phyloP scores from a whole-genome alignment of 495 filamentous ascomycete species.

The Penicillium desertorum region DNA sequence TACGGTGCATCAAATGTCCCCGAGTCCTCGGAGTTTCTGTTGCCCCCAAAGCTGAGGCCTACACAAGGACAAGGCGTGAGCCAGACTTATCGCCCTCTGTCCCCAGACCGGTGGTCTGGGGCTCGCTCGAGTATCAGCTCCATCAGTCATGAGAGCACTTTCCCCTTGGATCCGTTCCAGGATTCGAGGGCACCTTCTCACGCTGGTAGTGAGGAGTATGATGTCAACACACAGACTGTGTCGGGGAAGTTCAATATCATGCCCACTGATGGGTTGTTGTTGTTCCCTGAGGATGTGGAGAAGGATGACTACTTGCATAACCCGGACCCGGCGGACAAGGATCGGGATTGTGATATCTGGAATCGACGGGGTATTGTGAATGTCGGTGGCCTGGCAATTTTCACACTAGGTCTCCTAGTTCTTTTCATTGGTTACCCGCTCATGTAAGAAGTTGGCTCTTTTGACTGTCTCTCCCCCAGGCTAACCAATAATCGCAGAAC shows the following conservation, averaged over 20 bases:
- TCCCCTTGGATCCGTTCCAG: slow-evolving; percentile 41
- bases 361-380: slow-evolving; percentile 66
- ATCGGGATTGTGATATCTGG: slow-evolving; percentile 67
- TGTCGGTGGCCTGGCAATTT: slow-evolving; percentile 60
- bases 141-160: slow-evolving; percentile 53
- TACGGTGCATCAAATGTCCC: slow-evolving; percentile 37
- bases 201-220: slow-evolving; percentile 62
- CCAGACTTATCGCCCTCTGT: neutral
- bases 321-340: slow-evolving; percentile 64
- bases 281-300: slow-evolving; percentile 76
- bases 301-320: slow-evolving; percentile 78
- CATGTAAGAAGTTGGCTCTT: slow-evolving; percentile 51
- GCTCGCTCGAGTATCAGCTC: slow-evolving; percentile 32
- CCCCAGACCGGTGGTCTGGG: slow-evolving; percentile 12
- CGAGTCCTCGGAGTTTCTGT: slow-evolving; percentile 60
- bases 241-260: slow-evolving; percentile 77
- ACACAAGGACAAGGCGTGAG: slow-evolving; percentile 7
- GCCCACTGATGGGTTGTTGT: slow-evolving; percentile 65
- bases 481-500: slow-evolving; percentile 46
- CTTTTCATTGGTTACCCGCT: slow-evolving; percentile 75
- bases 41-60: slow-evolving; percentile 50
- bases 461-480: neutral
- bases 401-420: slow-evolving; percentile 61
- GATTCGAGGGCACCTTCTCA: slow-evolving; percentile 63
- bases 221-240: slow-evolving; percentile 74